Percentiles rank a stretch among this genome's conserved stretches.
Evolutionary conservation across 2,329 filamentous ascomycete species (phyloP).

Genomic region (Falciphora oryzae): DNA sequence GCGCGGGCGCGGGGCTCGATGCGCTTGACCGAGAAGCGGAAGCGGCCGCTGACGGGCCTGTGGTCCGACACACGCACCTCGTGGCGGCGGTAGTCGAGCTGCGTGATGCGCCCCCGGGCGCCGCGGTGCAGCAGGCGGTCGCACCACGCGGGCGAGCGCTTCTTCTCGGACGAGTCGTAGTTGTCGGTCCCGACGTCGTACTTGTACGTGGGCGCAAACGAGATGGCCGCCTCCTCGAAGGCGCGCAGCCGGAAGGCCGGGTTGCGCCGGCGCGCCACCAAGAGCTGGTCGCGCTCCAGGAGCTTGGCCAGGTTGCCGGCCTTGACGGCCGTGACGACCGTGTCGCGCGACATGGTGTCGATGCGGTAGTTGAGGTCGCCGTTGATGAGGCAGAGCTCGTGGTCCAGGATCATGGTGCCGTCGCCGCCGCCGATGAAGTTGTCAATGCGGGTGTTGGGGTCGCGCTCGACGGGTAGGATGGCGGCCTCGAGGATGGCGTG

Average conservation of each 20-base stretch:
- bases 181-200: constrained; percentile 94
- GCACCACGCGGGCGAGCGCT: constrained; percentile 91
- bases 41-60: constrained; percentile 80
- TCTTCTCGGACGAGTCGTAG: constrained; percentile 94
- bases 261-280: constrained; percentile 83
- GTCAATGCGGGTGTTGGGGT: constrained; percentile 63
- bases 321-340: constrained; percentile 79
- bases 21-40: constrained; percentile 79
- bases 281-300: constrained; percentile 86
- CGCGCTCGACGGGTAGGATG: constrained; percentile 66
- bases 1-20: constrained; percentile 64
- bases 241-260: constrained; percentile 82
- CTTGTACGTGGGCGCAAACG: constrained; percentile 95
- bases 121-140: constrained; percentile 87
- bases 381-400: constrained; percentile 95
- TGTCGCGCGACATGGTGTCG: constrained; percentile 91
- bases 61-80: constrained; percentile 91
- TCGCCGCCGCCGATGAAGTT: constrained; percentile 89
- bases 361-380: constrained; percentile 98
- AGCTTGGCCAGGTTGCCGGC: constrained; percentile 77
- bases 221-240: constrained; percentile 86
- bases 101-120: constrained; percentile 66
- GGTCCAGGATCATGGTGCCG: constrained; percentile 89
- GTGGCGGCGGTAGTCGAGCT: constrained; percentile 81
- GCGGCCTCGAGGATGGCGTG: constrained; percentile 79